These are phyloP conservation scores for Intubia oerlemansii DNA, from an alignment of 2,329 filamentous ascomycete genomes.

Conservation along the genomic window DNA sequence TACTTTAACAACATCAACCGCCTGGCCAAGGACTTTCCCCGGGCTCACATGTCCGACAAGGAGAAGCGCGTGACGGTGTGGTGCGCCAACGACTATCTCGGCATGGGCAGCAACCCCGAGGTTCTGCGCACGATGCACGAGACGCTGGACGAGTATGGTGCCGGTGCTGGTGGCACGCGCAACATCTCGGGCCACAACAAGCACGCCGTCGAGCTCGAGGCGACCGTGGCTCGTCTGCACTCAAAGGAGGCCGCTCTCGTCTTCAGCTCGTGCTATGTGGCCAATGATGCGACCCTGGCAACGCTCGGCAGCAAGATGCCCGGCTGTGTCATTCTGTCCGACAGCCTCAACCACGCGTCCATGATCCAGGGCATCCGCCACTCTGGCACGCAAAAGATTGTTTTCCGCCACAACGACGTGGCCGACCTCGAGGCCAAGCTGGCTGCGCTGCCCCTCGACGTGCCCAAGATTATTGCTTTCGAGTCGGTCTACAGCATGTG, in stretches of 20 bases:
- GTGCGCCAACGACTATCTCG: conserved; percentile 98
- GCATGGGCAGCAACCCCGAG: conserved; percentile 80
- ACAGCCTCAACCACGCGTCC: conserved; percentile 91
- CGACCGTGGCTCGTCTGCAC: conserved; percentile 66
- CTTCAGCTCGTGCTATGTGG: conserved; percentile 95
- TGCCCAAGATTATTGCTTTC: conserved; percentile 96
- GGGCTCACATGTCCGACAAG: conserved; percentile 68
- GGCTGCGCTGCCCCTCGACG: conserved; percentile 60
- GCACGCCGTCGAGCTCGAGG: conserved; percentile 73
- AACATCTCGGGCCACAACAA: conserved; percentile 98
- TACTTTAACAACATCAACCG: conserved; percentile 99
- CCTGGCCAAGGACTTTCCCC: conserved; percentile 85
- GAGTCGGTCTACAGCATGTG: conserved; percentile 99
- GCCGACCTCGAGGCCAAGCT: conserved; percentile 81
- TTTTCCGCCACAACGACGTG: conserved; percentile 98
- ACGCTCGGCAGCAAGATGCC: conserved; percentile 94
- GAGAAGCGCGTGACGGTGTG: conserved; percentile 87
- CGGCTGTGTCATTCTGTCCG: conserved; percentile 91
- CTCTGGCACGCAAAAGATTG: conserved; percentile 88
- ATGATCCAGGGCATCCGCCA: conserved; percentile 99
- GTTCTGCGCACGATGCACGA: conserved; percentile 87
- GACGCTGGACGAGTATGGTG: conserved; percentile 83
- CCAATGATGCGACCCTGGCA: conserved; percentile 89
- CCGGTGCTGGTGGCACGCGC: conserved; percentile 82
- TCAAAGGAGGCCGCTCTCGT: conserved; percentile 82